These are phyloP conservation scores for Pythium grandisporangium DNA, from an alignment of 352 stramenopile genomes.

Conservation along the genomic window DNA sequence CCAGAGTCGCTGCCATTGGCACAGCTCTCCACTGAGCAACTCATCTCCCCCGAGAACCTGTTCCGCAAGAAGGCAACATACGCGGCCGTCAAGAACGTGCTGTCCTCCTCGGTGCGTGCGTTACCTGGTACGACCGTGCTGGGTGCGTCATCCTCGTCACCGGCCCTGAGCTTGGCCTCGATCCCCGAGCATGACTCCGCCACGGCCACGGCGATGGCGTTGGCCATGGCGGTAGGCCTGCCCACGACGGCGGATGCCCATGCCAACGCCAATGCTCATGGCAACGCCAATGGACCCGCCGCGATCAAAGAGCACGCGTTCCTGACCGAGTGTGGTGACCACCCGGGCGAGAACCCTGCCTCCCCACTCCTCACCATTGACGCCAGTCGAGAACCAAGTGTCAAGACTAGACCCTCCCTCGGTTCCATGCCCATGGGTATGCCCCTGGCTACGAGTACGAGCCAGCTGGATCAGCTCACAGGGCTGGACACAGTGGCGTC, in stretches of 20 bases:
- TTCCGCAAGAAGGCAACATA: slow-evolving; percentile 61
- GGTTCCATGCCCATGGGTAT: too few species aligned
- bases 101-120: slow-evolving; percentile 40
- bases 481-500: slow-evolving; percentile 13
- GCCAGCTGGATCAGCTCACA: slow-evolving; percentile 16
- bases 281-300: not conserved
- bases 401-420: too few species aligned
- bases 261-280: too few species aligned
- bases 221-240: not conserved
- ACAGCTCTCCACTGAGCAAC: slow-evolving; percentile 33
- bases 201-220: slow-evolving; percentile 7
- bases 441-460: slow-evolving; percentile 10
- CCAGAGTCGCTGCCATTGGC: too few species aligned
- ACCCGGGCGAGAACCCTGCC: too few species aligned
- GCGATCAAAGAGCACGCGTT: too few species aligned
- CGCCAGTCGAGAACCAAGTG: too few species aligned
- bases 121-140: slow-evolving; percentile 30
- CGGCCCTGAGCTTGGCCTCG: slow-evolving; percentile 21
- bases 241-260: too few species aligned
- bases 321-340: too few species aligned
- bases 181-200: slow-evolving; percentile 6
- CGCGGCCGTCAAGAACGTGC: slow-evolving; percentile 44
- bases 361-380: too few species aligned
- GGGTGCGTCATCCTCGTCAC: too few species aligned
- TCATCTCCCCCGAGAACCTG: slow-evolving; percentile 57